Conservation (phyloP, 176 grass and related monocot genomes). For the Paspalum notatum region DNA sequence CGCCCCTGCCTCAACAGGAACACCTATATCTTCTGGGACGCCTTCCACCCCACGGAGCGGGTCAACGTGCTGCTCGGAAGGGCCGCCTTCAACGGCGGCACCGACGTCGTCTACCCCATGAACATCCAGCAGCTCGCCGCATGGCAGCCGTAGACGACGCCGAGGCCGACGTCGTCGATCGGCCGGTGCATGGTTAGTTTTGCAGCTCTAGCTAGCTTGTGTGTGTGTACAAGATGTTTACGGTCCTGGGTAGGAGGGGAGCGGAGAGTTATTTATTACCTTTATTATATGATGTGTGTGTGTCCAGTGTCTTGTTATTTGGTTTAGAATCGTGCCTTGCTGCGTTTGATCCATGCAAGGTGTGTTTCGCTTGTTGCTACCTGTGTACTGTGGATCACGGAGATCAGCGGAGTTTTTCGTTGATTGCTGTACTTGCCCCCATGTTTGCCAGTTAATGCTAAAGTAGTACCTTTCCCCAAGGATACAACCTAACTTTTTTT, state of each 20-base stretch:
- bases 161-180: not conserved
- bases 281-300: not conserved
- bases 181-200: not conserved
- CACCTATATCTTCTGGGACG: conserved; percentile 93
- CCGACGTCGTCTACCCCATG: conserved; percentile 63
- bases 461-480: too few relatives aligned
- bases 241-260: not conserved
- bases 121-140: conserved; percentile 85
- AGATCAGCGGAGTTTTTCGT: conserved; percentile 15
- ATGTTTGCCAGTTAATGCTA: too few relatives aligned
- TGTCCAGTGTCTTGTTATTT: conserved; percentile 15
- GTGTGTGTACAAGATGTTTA: not conserved
- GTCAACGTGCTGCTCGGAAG: conserved; percentile 76
- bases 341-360: not conserved
- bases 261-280: not conserved
- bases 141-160: conserved; percentile 40
- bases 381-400: not conserved
- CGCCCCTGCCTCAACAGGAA: conserved; percentile 75
- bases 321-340: not conserved
- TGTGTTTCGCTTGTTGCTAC: not conserved
- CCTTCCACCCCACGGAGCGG: conserved; percentile 90
- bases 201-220: not conserved
- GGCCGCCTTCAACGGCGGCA: conserved; percentile 66
- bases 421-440: not conserved
- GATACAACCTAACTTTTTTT: too few relatives aligned